Conservation (phyloP, 345 rosid genomes). For the Gossypium mustelinum region DNA sequence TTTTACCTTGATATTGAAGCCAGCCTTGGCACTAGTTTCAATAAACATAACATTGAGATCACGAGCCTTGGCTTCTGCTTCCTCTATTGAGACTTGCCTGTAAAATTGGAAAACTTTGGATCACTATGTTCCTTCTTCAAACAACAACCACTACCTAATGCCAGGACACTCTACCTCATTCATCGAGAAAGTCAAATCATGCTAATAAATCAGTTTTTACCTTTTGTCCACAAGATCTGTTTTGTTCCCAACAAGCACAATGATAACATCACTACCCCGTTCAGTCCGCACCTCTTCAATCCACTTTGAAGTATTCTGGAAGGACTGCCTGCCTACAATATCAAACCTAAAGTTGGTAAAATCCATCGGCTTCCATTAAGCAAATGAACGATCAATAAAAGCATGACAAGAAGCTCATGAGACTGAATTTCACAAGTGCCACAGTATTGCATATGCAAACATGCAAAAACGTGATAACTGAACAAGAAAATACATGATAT, state of each 20-base stretch:
- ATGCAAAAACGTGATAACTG: not conserved
- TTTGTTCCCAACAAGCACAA: constrained; percentile 83
- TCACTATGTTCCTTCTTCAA: not conserved
- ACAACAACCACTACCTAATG: not conserved
- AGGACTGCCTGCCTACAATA: constrained; percentile 70
- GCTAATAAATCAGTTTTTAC: constrained; percentile 27
- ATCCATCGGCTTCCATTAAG: not conserved
- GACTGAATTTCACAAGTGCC: not conserved
- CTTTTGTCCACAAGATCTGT: constrained; percentile 90
- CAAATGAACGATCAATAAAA: not conserved
- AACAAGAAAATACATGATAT: not conserved
- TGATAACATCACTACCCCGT: constrained; percentile 83
- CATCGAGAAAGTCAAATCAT: not conserved
- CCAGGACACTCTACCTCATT: not conserved
- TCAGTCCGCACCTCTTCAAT: constrained; percentile 87
- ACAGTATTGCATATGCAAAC: not conserved
- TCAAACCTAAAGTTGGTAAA: constrained; percentile 9
- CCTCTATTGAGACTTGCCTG: constrained; percentile 95
- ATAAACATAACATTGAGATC: constrained; percentile 83
- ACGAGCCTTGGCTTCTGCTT: constrained; percentile 80
- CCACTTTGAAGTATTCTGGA: constrained; percentile 78
- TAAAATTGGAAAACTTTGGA: not conserved
- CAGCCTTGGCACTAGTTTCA: constrained; percentile 93
- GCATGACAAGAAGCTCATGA: not conserved
- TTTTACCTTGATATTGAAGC: constrained; percentile 87